Evolutionary conservation across 441 rosid genomes (phyloP).

Genomic region (Rhodomyrtus psidioides): DNA sequence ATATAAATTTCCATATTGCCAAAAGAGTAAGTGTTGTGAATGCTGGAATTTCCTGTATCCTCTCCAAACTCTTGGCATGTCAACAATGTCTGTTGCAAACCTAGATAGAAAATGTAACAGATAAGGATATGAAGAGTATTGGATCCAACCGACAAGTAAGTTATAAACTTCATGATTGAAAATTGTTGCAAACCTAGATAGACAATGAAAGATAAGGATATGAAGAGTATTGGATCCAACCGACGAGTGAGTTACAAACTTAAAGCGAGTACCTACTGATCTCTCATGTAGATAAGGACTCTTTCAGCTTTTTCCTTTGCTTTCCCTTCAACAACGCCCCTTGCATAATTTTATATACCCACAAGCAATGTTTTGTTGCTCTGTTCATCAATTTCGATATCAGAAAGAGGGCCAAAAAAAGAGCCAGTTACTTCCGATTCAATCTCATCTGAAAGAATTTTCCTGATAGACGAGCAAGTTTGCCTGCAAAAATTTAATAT

Average conservation of each 20-base stretch:
- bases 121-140: background rate
- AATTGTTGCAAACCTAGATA: slow-evolving; percentile 67
- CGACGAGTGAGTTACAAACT: background rate
- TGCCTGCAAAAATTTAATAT: slow-evolving; percentile 33
- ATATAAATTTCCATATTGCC: slow-evolving; percentile 40
- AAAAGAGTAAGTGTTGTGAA: slow-evolving; percentile 87
- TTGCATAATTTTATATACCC: slow-evolving; percentile 52
- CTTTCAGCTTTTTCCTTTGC: slow-evolving; percentile 86
- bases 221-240: background rate
- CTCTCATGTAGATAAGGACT: slow-evolving; percentile 68
- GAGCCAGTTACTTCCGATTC: slow-evolving; percentile 60
- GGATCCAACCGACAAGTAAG: background rate
- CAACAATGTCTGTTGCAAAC: slow-evolving; percentile 82
- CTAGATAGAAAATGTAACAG: slow-evolving; percentile 27
- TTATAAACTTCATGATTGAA: slow-evolving; percentile 66
- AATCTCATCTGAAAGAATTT: slow-evolving; percentile 52
- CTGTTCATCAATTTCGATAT: slow-evolving; percentile 68
- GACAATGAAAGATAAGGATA: background rate
- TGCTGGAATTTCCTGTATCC: slow-evolving; percentile 94
- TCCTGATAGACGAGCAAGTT: slow-evolving; percentile 82
- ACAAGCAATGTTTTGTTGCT: slow-evolving; percentile 42
- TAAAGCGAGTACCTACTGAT: slow-evolving; percentile 38
- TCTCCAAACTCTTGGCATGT: slow-evolving; percentile 98
- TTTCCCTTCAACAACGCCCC: slow-evolving; percentile 72
- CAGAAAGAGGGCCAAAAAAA: slow-evolving; percentile 52